Evolutionary conservation across 768 basidiomycete genomes (phyloP).

Genomic region (Lepiota subincarnata): DNA sequence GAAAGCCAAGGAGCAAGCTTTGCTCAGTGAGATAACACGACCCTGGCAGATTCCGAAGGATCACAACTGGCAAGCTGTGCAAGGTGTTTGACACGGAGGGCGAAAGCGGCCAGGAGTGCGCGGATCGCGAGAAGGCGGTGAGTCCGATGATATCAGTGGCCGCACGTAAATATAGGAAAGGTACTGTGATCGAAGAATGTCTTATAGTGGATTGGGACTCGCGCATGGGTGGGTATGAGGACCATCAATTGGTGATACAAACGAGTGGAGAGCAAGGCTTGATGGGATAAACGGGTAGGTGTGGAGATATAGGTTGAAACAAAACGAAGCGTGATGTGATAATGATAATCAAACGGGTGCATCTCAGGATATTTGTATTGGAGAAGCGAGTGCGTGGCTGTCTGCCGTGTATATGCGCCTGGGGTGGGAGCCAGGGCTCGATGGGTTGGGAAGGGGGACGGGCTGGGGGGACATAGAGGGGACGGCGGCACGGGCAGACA

Average conservation of each 20-base stretch:
- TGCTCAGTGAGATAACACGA: not conserved
- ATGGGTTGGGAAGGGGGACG: no score
- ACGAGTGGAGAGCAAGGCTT: no score
- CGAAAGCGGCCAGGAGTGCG: not conserved
- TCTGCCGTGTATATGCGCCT: not conserved
- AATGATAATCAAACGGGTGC: constrained; percentile 5
- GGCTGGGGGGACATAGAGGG: not conserved
- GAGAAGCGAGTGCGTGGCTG: not conserved
- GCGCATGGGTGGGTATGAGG: no score
- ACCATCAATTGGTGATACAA: no score
- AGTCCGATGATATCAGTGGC: not conserved
- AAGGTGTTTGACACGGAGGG: not conserved
- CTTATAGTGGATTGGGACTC: no score
- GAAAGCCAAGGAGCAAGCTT: not conserved
- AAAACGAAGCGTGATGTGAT: not conserved
- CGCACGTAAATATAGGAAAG: not conserved
- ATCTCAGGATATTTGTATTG: constrained; percentile 2
- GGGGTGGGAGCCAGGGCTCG: not conserved
- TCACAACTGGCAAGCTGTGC: not conserved
- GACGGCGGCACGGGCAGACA: no score
- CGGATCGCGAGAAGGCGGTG: constrained; percentile 7
- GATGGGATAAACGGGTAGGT: not conserved
- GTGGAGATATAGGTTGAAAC: constrained; percentile 3
- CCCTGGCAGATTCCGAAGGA: not conserved
- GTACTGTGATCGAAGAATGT: not conserved